Percentiles rank a stretch among this genome's conserved stretches.
These are phyloP conservation scores for Tulasnella sp. DNA, from an alignment of 768 basidiomycete genomes.

Conservation along the genomic window DNA sequence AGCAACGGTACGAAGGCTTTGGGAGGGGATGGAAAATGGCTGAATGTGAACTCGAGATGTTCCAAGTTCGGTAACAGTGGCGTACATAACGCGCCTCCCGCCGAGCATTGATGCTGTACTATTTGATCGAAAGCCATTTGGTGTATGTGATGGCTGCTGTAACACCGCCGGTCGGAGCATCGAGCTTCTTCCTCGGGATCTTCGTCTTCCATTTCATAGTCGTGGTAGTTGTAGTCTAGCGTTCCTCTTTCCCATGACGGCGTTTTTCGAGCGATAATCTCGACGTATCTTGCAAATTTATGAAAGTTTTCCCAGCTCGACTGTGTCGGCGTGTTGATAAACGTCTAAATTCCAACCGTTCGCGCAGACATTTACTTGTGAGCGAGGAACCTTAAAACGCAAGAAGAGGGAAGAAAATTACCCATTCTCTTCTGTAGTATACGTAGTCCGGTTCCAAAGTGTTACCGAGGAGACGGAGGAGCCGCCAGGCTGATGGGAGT, in stretches of 20 bases:
- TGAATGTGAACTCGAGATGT: neutral
- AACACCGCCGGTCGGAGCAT: neutral
- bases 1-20: neutral
- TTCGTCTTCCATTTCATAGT: neutral
- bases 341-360: neutral
- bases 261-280: neutral
- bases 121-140: neutral
- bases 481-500: neutral
- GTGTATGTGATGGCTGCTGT: neutral
- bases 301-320: neutral
- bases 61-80: neutral
- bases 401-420: neutral
- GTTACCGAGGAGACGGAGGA: neutral
- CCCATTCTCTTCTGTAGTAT: neutral
- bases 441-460: neutral
- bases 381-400: neutral
- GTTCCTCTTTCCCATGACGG: neutral
- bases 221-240: neutral
- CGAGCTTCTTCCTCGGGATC: neutral
- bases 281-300: neutral
- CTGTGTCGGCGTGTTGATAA: neutral
- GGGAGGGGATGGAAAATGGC: neutral
- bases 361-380: neutral
- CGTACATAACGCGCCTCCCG: too few species aligned
- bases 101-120: neutral